Percentiles rank a stretch among this genome's conserved stretches.
These are phyloP conservation scores for Alectoria sarmentosa DNA, from an alignment of 495 filamentous ascomycete species.

Conservation along the genomic window DNA sequence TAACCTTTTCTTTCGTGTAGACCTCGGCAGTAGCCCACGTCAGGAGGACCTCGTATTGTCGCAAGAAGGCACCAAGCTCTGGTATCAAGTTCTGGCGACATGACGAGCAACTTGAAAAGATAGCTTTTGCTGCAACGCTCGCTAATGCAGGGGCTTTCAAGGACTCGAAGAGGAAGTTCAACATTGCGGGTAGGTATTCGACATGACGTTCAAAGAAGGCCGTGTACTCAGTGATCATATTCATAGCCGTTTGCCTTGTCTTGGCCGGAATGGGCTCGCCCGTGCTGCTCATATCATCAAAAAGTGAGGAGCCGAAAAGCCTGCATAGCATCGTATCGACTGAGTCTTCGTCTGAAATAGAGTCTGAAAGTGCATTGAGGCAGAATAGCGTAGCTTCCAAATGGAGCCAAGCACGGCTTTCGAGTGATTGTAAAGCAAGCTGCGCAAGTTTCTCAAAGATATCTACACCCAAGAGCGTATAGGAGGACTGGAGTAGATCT, in stretches of 20 bases:
- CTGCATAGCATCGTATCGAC: slow-evolving; percentile 60
- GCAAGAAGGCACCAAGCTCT: slow-evolving; percentile 69
- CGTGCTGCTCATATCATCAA: slow-evolving; percentile 42
- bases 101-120: slow-evolving; percentile 69
- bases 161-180: slow-evolving; percentile 77
- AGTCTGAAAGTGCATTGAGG: slow-evolving; percentile 68
- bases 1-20: slow-evolving; percentile 68
- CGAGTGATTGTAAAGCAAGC: slow-evolving; percentile 52
- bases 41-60: slow-evolving; percentile 63
- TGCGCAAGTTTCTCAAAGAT: slow-evolving; percentile 65
- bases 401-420: slow-evolving; percentile 58
- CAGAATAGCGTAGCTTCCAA: slow-evolving; percentile 79
- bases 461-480: slow-evolving; percentile 57
- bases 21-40: slow-evolving; percentile 54
- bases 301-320: slow-evolving; percentile 66
- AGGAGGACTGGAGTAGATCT: slow-evolving; percentile 73
- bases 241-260: slow-evolving; percentile 69
- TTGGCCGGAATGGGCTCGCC: slow-evolving; percentile 53
- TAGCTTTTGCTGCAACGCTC: slow-evolving; percentile 68
- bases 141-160: slow-evolving; percentile 60
- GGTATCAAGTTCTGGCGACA: slow-evolving; percentile 63
- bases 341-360: slow-evolving; percentile 55
- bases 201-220: slow-evolving; percentile 73
- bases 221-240: slow-evolving; percentile 69
- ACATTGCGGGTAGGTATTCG: slow-evolving; percentile 60